phyloP scores from a whole-genome alignment of 805 yeast species.

The Yarrowia bubula region DNA sequence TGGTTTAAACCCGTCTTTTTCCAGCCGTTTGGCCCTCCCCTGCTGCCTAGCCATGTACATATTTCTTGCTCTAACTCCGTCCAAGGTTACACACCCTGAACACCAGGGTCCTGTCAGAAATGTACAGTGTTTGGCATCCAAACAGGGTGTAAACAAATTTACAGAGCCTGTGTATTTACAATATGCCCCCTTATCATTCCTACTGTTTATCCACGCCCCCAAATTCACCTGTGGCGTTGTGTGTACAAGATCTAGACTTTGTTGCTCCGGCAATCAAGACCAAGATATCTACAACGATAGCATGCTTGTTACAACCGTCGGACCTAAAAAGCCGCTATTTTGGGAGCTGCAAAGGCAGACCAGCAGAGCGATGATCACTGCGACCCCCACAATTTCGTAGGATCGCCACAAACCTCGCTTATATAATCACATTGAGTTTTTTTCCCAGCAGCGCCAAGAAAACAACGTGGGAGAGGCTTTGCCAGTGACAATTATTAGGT shows the following conservation, averaged over 20 bases:
- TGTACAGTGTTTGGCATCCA: too few relatives aligned
- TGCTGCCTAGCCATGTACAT: background rate
- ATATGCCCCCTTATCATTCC: too few relatives aligned
- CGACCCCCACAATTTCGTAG: too few relatives aligned
- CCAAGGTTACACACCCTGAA: background rate
- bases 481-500: background rate
- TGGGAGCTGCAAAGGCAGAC: background rate
- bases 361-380: too few relatives aligned
- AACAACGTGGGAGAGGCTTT: background rate
- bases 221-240: background rate
- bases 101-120: too few relatives aligned
- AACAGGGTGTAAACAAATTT: too few relatives aligned
- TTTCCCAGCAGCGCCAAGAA: background rate
- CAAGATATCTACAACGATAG: background rate
- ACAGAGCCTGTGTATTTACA: too few relatives aligned
- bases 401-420: background rate
- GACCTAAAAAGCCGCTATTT: background rate
- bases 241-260: background rate
- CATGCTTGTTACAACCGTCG: background rate
- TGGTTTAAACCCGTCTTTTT: background rate
- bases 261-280: slow-evolving; percentile 1
- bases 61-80: background rate
- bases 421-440: background rate
- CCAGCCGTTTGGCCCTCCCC: background rate
- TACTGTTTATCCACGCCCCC: too few relatives aligned